Evolutionary conservation across 768 basidiomycete genomes (phyloP).

Genomic region (Lentinula aciculospora): DNA sequence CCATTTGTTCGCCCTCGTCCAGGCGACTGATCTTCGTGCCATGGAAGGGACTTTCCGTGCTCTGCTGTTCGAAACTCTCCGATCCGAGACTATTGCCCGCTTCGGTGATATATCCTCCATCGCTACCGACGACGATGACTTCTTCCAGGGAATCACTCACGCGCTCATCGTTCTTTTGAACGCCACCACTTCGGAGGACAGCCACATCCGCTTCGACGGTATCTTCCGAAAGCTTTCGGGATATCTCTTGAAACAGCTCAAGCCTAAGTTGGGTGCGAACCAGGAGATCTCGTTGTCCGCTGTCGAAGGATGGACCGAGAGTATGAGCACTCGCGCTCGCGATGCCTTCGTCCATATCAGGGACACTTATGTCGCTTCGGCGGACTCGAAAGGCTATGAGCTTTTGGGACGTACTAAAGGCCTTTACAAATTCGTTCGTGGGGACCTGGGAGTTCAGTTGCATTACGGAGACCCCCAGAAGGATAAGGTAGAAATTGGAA

Average conservation of each 20-base stretch:
- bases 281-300: neutral
- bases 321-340: neutral
- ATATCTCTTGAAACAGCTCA: neutral
- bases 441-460: neutral
- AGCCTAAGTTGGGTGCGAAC: neutral
- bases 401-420: neutral
- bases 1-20: neutral
- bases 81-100: neutral
- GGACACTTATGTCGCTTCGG: neutral
- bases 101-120: neutral
- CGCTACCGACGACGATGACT: neutral
- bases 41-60: neutral
- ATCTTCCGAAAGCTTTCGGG: neutral
- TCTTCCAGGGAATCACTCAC: neutral
- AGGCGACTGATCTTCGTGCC: constrained; percentile 3
- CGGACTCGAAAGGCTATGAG: neutral
- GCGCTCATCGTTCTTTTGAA: neutral
- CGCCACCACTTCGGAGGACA: neutral
- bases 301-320: neutral
- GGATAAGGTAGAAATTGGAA: neutral
- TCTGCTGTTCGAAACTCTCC: neutral
- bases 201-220: neutral
- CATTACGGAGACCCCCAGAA: neutral
- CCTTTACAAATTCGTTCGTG: neutral
- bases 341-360: neutral